Evolutionary conservation across 192 early-diverging fungal species (phyloP), one percentile per base, ranked within the genome.

Genomic region (Pilobolus umbonatus): DNA sequence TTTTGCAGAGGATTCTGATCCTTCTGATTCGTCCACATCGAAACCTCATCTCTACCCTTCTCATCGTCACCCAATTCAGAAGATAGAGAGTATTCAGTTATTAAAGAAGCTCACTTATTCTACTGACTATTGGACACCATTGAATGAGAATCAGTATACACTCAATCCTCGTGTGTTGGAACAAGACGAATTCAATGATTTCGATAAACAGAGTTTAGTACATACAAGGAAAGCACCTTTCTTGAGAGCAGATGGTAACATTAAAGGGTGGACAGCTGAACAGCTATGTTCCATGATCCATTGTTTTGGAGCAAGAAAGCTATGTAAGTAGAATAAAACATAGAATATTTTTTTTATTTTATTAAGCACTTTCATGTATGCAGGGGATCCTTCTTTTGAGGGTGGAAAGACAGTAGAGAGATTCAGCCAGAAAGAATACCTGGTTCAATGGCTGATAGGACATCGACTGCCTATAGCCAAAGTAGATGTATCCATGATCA

Each of bases 301-400:
- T 14, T 73, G 68, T 39, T 67, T 73, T 21, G 76, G 74, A 15
- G 58, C 72, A 15, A 65, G 80, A 29, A 71, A 78, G 57, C 29
- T 72, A n/a, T 80, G 65, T 67, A 67, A 67, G 59, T 29, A 32
- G 14, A 29, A 4, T 29, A 14, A 39, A 17, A 28, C 17, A 24
- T 19, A 50, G 15, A 15, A 35, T 48, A 10, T 21, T 44, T 48
- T 19, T 44, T 22, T 21, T 61, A 15, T 40, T 53, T 35, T n/a
- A 9, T 53, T 11, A 40, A 35, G 19, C 7, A 57, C 4, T 2
- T 14, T 38, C 9, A 38, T 14, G 15, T 0, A 38, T 42, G 12
- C 15, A 57, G 65, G 80, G 80, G 80, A 83, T 51, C 65, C 72
- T 6, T 64, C 68, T 2, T 80, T 76, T 31, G 74, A 76, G 22